Evolutionary conservation across 257 asterid genomes (phyloP).

Genomic region (Gentiana macrophylla): DNA sequence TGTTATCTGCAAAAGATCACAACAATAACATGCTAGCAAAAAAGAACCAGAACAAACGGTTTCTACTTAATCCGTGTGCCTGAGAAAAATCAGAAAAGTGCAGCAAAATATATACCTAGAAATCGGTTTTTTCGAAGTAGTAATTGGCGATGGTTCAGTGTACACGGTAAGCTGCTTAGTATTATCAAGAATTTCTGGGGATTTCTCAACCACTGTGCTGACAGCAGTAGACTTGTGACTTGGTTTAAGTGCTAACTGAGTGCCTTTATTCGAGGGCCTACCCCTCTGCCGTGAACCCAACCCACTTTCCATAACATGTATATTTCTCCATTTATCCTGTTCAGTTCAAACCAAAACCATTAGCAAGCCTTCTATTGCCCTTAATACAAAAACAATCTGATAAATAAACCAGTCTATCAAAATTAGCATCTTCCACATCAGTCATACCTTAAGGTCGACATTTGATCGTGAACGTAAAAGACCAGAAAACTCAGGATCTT

Average conservation of each 20-base stretch:
- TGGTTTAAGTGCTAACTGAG: slow-evolving; percentile 29
- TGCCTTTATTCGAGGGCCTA: slow-evolving; percentile 31
- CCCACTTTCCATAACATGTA: slow-evolving; percentile 78
- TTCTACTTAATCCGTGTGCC: no score
- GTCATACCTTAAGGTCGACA: slow-evolving; percentile 88
- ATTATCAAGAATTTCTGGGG: slow-evolving; percentile 24
- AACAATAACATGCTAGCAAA: no score
- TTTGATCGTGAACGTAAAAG: slow-evolving; percentile 78
- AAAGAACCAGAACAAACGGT: no score
- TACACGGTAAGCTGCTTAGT: slow-evolving; percentile 25
- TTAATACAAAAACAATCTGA: neutral
- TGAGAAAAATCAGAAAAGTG: no score
- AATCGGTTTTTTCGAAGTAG: slow-evolving; percentile 28
- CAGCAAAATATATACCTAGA: slow-evolving; percentile 34
- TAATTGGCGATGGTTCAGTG: slow-evolving; percentile 24
- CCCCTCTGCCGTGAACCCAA: slow-evolving; percentile 80
- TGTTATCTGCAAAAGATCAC: no score
- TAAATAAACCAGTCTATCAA: no score
- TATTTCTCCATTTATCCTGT: slow-evolving; percentile 98
- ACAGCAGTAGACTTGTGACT: slow-evolving; percentile 28
- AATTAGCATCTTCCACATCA: no score
- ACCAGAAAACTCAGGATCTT: slow-evolving; percentile 72
- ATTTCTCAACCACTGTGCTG: slow-evolving; percentile 23
- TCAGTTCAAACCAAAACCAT: slow-evolving; percentile 10
- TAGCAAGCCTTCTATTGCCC: slow-evolving; percentile 4